Percentiles rank a stretch among this genome's conserved stretches.
These are phyloP conservation scores for Ophiostoma fasciatum DNA, from an alignment of 2,329 filamentous ascomycete species.

Conservation along the genomic window DNA sequence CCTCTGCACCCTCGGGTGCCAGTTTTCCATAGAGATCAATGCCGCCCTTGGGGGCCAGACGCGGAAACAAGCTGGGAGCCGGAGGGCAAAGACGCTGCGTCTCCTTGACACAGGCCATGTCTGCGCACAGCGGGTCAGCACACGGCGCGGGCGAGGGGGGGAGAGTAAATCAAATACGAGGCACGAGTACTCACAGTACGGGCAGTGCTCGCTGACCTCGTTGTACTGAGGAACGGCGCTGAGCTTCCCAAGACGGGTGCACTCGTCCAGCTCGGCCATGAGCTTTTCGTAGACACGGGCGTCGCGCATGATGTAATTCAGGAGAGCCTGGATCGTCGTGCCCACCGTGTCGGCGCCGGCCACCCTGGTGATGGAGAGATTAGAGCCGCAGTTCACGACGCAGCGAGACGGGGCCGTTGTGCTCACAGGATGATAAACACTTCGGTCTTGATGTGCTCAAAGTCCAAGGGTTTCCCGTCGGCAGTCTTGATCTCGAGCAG, in stretches of 20 bases:
- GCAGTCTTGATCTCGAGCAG: constrained; percentile 27
- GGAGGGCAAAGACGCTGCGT: constrained; percentile 22
- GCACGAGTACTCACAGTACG: constrained; percentile 14
- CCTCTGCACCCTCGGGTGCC: constrained; percentile 39
- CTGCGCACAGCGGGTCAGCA: not conserved
- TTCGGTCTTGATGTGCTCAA: constrained; percentile 38
- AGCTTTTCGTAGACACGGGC: constrained; percentile 27
- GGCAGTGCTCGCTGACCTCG: constrained; percentile 19
- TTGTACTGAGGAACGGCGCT: constrained; percentile 19
- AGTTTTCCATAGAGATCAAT: constrained; percentile 12
- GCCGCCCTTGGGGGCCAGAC: constrained; percentile 6
- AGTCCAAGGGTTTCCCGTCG: constrained; percentile 28
- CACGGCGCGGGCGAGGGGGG: not conserved
- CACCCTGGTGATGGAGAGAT: not conserved
- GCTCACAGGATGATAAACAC: constrained; percentile 27
- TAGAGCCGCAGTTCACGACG: too few species aligned
- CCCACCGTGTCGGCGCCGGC: constrained; percentile 44
- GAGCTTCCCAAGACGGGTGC: constrained; percentile 9
- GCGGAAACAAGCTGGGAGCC: constrained; percentile 11
- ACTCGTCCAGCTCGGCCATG: constrained; percentile 26
- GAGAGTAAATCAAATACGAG: not conserved
- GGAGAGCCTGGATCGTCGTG: constrained; percentile 28
- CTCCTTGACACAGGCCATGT: constrained; percentile 26
- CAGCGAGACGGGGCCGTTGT: not conserved
- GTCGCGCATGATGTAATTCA: constrained; percentile 32